These are phyloP conservation scores for Backusella mclennaniae DNA, from an alignment of 192 early-diverging fungal genomes.

Conservation along the genomic window DNA sequence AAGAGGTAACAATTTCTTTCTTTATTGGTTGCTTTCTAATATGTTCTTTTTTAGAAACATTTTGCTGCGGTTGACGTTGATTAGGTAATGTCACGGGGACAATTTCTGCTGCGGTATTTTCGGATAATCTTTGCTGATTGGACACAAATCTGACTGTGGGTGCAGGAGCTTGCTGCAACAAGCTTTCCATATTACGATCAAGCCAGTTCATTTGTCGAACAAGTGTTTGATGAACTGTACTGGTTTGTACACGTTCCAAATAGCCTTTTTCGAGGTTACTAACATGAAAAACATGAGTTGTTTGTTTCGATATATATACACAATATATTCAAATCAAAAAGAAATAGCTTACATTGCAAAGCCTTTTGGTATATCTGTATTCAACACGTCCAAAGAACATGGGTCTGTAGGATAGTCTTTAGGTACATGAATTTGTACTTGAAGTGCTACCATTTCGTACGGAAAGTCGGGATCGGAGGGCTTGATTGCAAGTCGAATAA, in stretches of 20 bases:
- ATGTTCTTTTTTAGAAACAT: neutral
- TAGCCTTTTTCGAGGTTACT: conserved; percentile 60
- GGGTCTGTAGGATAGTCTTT: conserved; percentile 44
- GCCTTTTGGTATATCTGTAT: conserved; percentile 52
- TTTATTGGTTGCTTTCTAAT: neutral
- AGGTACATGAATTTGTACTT: conserved; percentile 62
- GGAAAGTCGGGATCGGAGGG: conserved; percentile 81
- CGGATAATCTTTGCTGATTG: neutral
- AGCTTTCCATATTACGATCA: conserved; percentile 57
- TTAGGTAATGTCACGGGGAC: neutral
- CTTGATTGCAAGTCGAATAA: conserved; percentile 26
- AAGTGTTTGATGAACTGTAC: conserved; percentile 22
- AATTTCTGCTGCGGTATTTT: neutral
- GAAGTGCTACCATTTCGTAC: conserved; percentile 65
- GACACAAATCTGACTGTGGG: conserved; percentile 31
- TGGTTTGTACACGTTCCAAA: conserved; percentile 39
- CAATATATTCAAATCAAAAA: neutral
- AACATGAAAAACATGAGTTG: conserved; percentile 10
- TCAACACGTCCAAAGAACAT: conserved; percentile 41
- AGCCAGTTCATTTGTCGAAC: conserved; percentile 56
- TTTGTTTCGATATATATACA: neutral
- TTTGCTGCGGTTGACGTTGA: conserved; percentile 11
- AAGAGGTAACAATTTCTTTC: neutral
- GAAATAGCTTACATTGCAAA: conserved; percentile 37
- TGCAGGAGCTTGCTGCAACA: conserved; percentile 60